Conservation (phyloP, 1,284 basidiomycete genomes). For the Violaceomyces palustris region DNA sequence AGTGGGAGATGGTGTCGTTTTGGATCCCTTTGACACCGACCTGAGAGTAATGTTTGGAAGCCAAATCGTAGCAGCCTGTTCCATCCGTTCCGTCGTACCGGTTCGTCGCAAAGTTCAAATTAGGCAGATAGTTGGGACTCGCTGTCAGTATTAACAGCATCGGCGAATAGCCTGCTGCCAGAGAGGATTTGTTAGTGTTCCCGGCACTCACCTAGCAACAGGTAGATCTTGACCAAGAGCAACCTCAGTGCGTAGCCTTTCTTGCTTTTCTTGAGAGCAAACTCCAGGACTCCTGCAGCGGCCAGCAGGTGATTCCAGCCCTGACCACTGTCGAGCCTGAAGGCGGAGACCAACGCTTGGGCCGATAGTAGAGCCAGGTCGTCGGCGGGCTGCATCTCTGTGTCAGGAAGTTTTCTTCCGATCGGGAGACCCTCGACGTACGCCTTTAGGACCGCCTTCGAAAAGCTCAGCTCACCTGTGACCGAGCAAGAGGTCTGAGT, state of each 20-base stretch:
- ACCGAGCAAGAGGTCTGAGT: conserved; percentile 4
- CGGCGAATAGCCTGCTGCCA: no score
- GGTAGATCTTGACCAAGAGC: conserved; percentile 26
- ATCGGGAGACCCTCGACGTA: conserved; percentile 64
- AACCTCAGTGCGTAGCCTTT: conserved; percentile 40
- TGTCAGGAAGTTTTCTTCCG: conserved; percentile 62
- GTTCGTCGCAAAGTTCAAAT: no score
- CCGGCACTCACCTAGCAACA: conserved; percentile 5
- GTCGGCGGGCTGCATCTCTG: conserved; percentile 80
- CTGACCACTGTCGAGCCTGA: conserved; percentile 4
- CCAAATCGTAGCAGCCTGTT: conserved; percentile 19
- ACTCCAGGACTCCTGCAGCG: conserved; percentile 22
- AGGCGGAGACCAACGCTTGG: conserved; percentile 63
- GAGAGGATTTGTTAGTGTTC: no score
- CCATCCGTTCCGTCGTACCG: no score
- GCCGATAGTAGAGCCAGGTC: conserved; percentile 72
- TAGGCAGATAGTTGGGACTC: no score
- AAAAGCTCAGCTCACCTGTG: conserved; percentile 1
- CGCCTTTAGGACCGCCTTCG: no score
- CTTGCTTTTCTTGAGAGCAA: conserved; percentile 16
- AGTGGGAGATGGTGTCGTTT: conserved; percentile 27
- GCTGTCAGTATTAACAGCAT: no score
- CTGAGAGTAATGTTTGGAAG: conserved; percentile 17
- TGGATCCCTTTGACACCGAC: conserved; percentile 32
- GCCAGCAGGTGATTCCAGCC: conserved; percentile 9